Conservation (phyloP, 2,329 filamentous ascomycete genomes). For the Dactylella cylindrospora region DNA sequence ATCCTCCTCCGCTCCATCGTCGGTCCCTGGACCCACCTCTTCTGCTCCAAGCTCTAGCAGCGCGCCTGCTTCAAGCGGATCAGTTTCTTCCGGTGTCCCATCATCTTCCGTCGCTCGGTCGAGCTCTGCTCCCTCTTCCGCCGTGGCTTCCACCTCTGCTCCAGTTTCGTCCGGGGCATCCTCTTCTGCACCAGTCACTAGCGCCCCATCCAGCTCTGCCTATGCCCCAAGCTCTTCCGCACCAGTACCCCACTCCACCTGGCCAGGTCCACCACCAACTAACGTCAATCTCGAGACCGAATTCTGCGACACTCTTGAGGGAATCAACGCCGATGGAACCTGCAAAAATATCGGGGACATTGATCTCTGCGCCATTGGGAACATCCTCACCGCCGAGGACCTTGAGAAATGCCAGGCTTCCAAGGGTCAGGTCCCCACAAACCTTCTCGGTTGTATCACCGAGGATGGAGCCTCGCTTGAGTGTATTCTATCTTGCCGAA, state of each 20-base stretch:
- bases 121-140: not conserved
- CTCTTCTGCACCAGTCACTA: not conserved
- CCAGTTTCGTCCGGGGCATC: conserved; percentile 1
- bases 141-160: not conserved
- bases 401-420: conserved; percentile 13
- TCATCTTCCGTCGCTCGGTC: not conserved
- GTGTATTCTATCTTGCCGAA: conserved; percentile 24
- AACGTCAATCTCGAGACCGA: conserved; percentile 3
- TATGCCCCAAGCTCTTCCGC: not conserved
- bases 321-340: conserved; percentile 5
- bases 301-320: conserved; percentile 25
- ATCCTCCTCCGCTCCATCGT: not conserved
- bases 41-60: conserved; percentile 2
- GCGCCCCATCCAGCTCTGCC: not conserved
- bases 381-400: conserved; percentile 7
- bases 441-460: conserved; percentile 24
- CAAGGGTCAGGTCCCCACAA: conserved; percentile 26
- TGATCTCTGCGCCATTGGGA: conserved; percentile 17
- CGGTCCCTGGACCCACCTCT: not conserved
- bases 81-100: not conserved
- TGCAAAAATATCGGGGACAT: conserved; percentile 21
- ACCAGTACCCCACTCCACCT: not conserved
- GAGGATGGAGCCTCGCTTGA: conserved; percentile 2
- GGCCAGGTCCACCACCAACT: not conserved
- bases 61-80: not conserved